These are phyloP conservation scores for Colletotrichum graminicola DNA, from an alignment of 2,329 filamentous ascomycete genomes.

Conservation along the genomic window DNA sequence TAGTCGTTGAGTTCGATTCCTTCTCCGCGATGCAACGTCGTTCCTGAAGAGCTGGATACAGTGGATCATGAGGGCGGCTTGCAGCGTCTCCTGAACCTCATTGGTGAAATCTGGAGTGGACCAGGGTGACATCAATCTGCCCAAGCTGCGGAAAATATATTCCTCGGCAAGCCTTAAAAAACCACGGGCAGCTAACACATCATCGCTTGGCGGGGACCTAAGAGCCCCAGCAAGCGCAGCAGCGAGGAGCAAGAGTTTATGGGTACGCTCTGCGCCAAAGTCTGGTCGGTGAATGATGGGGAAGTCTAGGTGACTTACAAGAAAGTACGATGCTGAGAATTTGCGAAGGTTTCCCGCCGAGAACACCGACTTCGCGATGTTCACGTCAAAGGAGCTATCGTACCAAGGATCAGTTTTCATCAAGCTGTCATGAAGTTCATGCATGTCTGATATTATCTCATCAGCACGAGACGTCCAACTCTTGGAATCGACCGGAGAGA, in stretches of 20 bases:
- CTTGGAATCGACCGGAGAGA: not conserved
- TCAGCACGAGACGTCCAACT: constrained; percentile 2
- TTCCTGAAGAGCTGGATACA: constrained; percentile 44
- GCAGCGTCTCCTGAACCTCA: constrained; percentile 42
- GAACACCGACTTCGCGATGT: constrained; percentile 43
- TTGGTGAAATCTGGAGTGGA: constrained; percentile 23
- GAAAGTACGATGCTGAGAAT: constrained; percentile 46
- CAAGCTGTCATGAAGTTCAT: constrained; percentile 32
- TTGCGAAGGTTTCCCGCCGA: constrained; percentile 41
- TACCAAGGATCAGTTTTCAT: constrained; percentile 40
- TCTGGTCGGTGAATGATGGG: constrained; percentile 47
- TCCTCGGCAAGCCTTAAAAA: constrained; percentile 42
- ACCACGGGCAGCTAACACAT: constrained; percentile 36
- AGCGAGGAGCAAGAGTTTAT: constrained; percentile 40
- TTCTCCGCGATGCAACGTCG: constrained; percentile 27
- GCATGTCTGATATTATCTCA: constrained; percentile 14
- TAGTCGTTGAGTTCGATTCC: constrained; percentile 38
- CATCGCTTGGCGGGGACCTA: constrained; percentile 42
- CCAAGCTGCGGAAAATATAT: constrained; percentile 42
- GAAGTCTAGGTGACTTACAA: constrained; percentile 46
- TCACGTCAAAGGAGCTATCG: constrained; percentile 33
- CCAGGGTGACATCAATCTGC: constrained; percentile 18
- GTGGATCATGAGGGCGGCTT: constrained; percentile 46
- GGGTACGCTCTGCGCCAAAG: constrained; percentile 43
- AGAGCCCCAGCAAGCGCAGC: constrained; percentile 43